phyloP scores from a whole-genome alignment of 2,329 filamentous ascomycete genomes.

The Tolypocladium tundrense region DNA sequence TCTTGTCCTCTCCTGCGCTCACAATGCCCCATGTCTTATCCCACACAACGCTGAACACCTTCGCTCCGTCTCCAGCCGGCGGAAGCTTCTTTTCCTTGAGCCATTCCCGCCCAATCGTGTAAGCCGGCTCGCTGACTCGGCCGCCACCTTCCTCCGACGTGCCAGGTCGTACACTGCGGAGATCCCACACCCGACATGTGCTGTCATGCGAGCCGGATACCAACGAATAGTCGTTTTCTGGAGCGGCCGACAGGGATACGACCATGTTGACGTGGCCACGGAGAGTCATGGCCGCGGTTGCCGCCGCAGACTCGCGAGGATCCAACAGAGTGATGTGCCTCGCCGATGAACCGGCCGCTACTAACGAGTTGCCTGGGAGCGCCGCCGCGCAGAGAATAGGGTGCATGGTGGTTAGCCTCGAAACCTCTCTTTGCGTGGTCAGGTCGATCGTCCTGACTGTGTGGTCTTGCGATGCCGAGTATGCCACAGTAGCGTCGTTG shows the following conservation, averaged over 20 bases:
- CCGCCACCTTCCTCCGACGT: constrained; percentile 50
- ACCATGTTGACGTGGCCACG: constrained; percentile 77
- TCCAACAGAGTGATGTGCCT: constrained; percentile 90
- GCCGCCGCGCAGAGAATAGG: constrained; percentile 71
- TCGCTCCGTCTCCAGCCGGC: constrained; percentile 70
- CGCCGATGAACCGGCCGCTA: constrained; percentile 70
- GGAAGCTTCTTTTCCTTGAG: constrained; percentile 52
- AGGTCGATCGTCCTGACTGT: constrained; percentile 86
- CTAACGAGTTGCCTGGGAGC: constrained; percentile 52
- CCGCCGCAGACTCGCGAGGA: constrained; percentile 65
- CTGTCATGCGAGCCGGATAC: constrained; percentile 88
- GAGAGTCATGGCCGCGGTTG: constrained; percentile 80
- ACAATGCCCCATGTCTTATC: constrained; percentile 80
- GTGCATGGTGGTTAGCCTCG: constrained; percentile 74
- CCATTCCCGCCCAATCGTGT: constrained; percentile 67
- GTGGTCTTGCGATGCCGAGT: constrained; percentile 87
- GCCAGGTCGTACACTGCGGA: constrained; percentile 57
- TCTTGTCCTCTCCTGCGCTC: constrained; percentile 86
- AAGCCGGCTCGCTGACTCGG: constrained; percentile 62
- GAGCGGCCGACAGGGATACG: constrained; percentile 36
- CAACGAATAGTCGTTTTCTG: constrained; percentile 67
- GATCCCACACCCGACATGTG: constrained; percentile 88
- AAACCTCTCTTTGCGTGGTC: constrained; percentile 67
- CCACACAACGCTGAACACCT: constrained; percentile 86
- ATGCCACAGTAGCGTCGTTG: constrained; percentile 75